Evolutionary conservation across 768 basidiomycete genomes (phyloP).

Genomic region (Auriscalpium microsporum): DNA sequence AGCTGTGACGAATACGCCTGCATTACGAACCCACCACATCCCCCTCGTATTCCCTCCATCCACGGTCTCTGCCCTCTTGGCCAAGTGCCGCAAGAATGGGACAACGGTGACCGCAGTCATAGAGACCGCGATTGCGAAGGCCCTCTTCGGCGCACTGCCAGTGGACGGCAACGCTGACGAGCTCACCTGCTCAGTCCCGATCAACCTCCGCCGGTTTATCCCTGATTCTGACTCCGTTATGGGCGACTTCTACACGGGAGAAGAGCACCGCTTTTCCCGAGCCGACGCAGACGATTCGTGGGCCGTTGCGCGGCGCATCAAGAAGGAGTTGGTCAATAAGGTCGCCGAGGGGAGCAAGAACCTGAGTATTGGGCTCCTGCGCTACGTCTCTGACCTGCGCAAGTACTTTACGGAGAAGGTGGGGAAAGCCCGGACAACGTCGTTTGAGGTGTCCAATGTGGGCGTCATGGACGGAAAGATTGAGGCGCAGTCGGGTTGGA

Average conservation of each 20-base stretch:
- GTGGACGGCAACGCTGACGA: not conserved
- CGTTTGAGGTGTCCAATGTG: not conserved
- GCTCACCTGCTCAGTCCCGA: not conserved
- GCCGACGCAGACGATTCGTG: not conserved
- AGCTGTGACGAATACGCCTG: not conserved
- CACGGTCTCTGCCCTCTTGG: not conserved
- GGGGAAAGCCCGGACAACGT: not conserved
- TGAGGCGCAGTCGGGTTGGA: not conserved
- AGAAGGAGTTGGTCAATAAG: not conserved
- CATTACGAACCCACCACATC: not conserved
- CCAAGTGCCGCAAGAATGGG: not conserved
- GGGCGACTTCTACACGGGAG: not conserved
- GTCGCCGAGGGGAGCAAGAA: not conserved
- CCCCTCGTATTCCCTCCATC: not conserved
- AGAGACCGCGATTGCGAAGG: not conserved
- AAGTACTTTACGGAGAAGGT: not conserved
- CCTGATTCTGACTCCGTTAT: not conserved
- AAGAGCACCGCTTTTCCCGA: not conserved
- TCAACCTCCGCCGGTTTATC: conserved; percentile 1
- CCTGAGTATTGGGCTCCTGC: not conserved
- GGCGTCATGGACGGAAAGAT: not conserved
- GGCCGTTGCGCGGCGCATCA: not conserved
- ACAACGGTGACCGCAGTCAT: not conserved
- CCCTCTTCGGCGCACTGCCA: not conserved
- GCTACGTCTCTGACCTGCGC: not conserved